phyloP scores from a whole-genome alignment of 345 rosid species.

The Euphorbia pulcherrima region DNA sequence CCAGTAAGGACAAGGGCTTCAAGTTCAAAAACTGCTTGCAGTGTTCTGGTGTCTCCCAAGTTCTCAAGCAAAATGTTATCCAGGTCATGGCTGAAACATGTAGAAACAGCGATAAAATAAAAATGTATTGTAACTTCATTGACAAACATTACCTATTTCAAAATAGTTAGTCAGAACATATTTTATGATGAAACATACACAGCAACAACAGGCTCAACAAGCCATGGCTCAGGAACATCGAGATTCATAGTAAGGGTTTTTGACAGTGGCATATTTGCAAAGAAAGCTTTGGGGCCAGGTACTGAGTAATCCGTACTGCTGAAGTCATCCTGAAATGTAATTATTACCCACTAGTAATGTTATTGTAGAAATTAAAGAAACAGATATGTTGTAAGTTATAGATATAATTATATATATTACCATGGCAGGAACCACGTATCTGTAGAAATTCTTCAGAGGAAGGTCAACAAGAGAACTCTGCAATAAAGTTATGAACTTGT shows the following conservation, averaged over 20 bases:
- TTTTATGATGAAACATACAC: conserved; percentile 54
- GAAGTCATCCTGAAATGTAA: conserved; percentile 80
- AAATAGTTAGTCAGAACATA: conserved; percentile 2
- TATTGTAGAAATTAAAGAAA: background rate
- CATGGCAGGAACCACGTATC: conserved; percentile 86
- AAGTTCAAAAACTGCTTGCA: conserved; percentile 96
- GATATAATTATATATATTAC: conserved; percentile 54
- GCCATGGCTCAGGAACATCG: conserved; percentile 99
- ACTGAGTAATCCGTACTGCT: conserved; percentile 61
- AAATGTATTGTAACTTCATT: background rate
- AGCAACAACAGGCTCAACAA: conserved; percentile 92
- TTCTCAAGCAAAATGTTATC: conserved; percentile 98
- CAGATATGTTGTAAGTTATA: conserved; percentile 13
- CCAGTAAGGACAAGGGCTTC: conserved; percentile 98
- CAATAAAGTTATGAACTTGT: conserved; percentile 24
- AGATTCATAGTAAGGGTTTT: conserved; percentile 99
- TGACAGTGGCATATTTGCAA: conserved; percentile 94
- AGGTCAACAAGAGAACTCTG: conserved; percentile 99
- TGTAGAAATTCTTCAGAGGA: conserved; percentile 96
- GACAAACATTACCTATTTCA: background rate
- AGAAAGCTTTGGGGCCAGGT: conserved; percentile 92
- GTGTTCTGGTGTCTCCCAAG: conserved; percentile 90
- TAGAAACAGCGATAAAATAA: conserved; percentile 18
- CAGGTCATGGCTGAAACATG: conserved; percentile 72
- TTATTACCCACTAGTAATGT: conserved; percentile 15